phyloP scores from a whole-genome alignment of 2,329 filamentous ascomycete species.

The Kalaharituber pfeilii region DNA sequence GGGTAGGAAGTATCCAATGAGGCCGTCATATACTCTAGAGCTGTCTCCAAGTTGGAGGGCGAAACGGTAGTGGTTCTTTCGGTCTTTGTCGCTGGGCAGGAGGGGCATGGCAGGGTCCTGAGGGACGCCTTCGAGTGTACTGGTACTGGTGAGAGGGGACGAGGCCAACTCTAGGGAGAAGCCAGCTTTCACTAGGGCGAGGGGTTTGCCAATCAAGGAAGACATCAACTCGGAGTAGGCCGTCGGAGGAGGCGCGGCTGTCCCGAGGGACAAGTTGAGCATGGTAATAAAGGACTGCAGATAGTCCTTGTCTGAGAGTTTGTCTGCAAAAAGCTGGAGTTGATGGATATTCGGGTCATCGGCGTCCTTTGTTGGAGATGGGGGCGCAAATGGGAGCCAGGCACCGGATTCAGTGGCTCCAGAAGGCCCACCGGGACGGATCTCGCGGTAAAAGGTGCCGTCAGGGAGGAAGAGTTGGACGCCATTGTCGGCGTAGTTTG shows the following conservation, averaged over 20 bases:
- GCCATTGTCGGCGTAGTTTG: conserved; percentile 23
- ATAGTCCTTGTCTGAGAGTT: conserved; percentile 12
- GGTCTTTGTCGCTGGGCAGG: not conserved
- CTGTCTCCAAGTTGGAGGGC: conserved; percentile 18
- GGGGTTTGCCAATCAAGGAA: conserved; percentile 24
- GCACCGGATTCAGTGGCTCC: conserved; percentile 3
- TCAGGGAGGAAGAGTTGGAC: conserved; percentile 24
- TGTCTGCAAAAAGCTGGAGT: conserved; percentile 16
- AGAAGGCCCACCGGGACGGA: conserved; percentile 16
- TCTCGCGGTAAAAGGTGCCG: conserved; percentile 24
- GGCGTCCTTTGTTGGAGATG: not conserved
- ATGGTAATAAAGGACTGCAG: conserved; percentile 18
- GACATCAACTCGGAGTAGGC: conserved; percentile 21
- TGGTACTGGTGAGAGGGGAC: conserved; percentile 9
- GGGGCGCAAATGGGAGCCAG: conserved; percentile 20
- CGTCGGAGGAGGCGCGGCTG: conserved; percentile 13
- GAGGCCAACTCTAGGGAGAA: conserved; percentile 23
- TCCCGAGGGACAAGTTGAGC: conserved; percentile 13
- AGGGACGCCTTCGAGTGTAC: conserved; percentile 4
- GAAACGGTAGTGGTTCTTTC: conserved; percentile 13
- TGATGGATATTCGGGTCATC: not conserved
- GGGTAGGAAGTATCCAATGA: conserved; percentile 22
- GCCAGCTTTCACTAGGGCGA: conserved; percentile 25
- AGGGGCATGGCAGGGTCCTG: not conserved
- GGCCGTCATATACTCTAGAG: conserved; percentile 17